Base-by-base conservation (phyloP, 192 early-diverging fungal species). In the Coemansia sp. region DNA sequence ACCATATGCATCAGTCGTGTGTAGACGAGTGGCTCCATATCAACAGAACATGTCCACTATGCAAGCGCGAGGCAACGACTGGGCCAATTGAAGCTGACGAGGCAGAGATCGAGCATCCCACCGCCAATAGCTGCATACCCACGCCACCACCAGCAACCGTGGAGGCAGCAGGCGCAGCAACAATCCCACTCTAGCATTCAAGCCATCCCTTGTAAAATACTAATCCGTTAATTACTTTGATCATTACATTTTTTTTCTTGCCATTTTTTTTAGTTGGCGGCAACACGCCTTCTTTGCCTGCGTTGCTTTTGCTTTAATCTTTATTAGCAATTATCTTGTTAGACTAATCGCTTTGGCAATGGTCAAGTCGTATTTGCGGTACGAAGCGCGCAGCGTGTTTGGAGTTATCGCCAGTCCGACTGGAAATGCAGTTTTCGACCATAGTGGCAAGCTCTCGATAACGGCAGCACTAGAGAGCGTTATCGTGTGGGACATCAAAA, bases 391-490 rank as follows among this genome's bases (percentile, higher is more conserved):
- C 45, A 84, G 86, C 67, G 84, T 84, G 55, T 95, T 97, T 84
- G 96, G 95, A 58, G 85, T 97, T 13, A 88, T 99, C 45, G 71
- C 87, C 62, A 90, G 88, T 60, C 77, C 83, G 4, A 69, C 68
- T 21, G 84, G 89, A 18, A 94, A 94, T 62, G 86, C 86, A 14
- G 74, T 91, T 24, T 93, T 91, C 51, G 89, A 91, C 71, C 59
- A 69, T 23, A 84, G 76, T 3, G 94, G 89, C 36, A 90, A 86
- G 76, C 75, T 86, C 59, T 91, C 90, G 51, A 83, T 96, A 24
- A 84, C 92, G 1, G 89, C 95, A 11, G 88, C 92, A 2, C 86
- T 99, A 34, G 94, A 96, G 74, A 85, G 87, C 60, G 86, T 94
- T 50, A 74, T 84, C 46, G 74, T 95, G 23, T 97, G 93, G 93